Evolutionary conservation across 495 filamentous ascomycete species (phyloP).

Genomic region (Hypoxylon fuscum): DNA sequence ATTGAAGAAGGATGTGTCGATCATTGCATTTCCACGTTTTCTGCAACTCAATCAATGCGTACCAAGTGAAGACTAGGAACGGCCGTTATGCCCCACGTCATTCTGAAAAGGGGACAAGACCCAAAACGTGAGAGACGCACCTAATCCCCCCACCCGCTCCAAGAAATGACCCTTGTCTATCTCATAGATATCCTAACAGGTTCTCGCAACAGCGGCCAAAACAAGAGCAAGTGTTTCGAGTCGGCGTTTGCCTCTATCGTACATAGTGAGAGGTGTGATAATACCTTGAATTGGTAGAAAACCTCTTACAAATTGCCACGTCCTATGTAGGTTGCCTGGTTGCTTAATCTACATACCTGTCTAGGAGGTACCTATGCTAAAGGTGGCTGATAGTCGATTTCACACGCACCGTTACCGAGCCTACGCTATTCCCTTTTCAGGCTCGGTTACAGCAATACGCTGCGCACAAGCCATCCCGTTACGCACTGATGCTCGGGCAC

Average conservation of each 20-base stretch:
- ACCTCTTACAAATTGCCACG: constrained; percentile 4
- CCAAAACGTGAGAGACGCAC: constrained; percentile 9
- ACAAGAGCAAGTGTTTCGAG: constrained; percentile 8
- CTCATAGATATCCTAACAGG: too few species aligned
- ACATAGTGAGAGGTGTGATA: background rate
- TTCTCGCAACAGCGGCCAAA: constrained; percentile 3
- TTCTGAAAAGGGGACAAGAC: constrained; percentile 14
- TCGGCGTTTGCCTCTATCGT: constrained; percentile 3
- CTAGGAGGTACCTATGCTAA: too few species aligned
- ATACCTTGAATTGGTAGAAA: background rate
- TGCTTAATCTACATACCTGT: background rate
- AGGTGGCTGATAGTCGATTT: too few species aligned
- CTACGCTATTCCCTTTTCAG: constrained; percentile 21
- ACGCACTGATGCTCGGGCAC: constrained; percentile 34
- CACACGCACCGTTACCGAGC: background rate
- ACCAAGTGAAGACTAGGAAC: constrained; percentile 9
- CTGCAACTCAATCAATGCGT: constrained; percentile 10
- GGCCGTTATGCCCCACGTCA: constrained; percentile 6
- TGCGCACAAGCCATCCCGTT: constrained; percentile 6
- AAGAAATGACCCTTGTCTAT: constrained; percentile 4
- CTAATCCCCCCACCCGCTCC: constrained; percentile 13
- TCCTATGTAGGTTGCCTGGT: too few species aligned
- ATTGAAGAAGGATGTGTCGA: constrained; percentile 12
- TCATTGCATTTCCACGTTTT: constrained; percentile 22
- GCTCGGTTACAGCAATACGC: constrained; percentile 29